phyloP scores from a whole-genome alignment of 257 asterid genomes.

The Solanum rostratum region DNA sequence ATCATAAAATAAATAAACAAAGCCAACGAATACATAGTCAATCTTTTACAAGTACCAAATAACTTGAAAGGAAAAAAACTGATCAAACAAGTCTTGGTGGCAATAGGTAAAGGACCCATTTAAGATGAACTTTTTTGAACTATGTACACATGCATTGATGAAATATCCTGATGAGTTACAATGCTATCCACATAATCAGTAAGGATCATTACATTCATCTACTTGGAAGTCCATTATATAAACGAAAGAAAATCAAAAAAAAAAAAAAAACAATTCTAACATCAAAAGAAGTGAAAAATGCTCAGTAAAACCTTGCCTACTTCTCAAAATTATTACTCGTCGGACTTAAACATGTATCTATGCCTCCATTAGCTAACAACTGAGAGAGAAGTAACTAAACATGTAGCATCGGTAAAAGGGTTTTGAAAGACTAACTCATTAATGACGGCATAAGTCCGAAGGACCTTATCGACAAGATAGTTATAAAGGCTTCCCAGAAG shows the following conservation, averaged over 20 bases:
- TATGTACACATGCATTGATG: not conserved
- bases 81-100: not conserved
- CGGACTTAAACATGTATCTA: not conserved
- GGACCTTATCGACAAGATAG: constrained; percentile 83
- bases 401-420: not conserved
- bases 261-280: not conserved
- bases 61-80: not conserved
- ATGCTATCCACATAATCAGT: not conserved
- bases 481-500: constrained; percentile 78
- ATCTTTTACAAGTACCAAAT: not conserved
- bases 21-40: not conserved
- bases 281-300: not conserved
- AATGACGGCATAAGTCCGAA: constrained; percentile 61
- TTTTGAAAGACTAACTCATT: constrained; percentile 52
- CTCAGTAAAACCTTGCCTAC: not conserved
- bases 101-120: not conserved
- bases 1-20: not conserved
- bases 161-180: not conserved
- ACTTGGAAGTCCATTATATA: not conserved
- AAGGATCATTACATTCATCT: not conserved
- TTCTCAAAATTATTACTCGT: not conserved
- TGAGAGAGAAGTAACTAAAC: not conserved
- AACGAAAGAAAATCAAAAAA: not conserved
- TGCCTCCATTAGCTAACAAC: not conserved
- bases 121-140: not conserved